Evolutionary conservation across 106 monocot genomes (phyloP), one percentile per base, ranked within the genome.

Genomic region (Platanthera zijinensis): DNA sequence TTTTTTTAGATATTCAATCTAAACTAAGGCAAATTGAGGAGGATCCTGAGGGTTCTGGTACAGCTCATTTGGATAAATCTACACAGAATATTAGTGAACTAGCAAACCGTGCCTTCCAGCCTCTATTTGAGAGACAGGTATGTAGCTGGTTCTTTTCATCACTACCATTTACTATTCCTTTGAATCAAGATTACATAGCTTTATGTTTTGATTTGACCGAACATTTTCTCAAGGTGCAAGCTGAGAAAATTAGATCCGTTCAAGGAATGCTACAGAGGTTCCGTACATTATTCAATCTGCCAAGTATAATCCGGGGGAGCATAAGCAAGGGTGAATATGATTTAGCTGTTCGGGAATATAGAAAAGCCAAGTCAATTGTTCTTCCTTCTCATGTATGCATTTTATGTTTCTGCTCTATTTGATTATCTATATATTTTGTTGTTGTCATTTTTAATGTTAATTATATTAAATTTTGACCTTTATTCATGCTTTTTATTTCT

Each of bases 211-310:
- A 63, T 50, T 49, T 59, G 8, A 48, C 66, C 21, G 25, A 28
- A 70, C 30, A 66, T 10, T 51, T 48, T 76, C 48, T 75, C 61
- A 78, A 99, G 99, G 92, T 83, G 21, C 99, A 99, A 94, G 92
- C 99, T 79, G 99, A 99, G 79, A 99, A 99, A 78, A 99, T 99
- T 54, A 94, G 99, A 85, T 99, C 99, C 53, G 99, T 99, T 46
- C 99, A 99, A 90, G 99, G 99, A 79, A 99, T 94, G 99, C 89
- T 99, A 84, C 99, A 99, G 78, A 88, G 99, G 59, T 99, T 99
- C 68, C 86, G 99, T 46, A 99, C 94, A 50, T 74, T 99, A 25
- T 99, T 99, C 74, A 99, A 99, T 85, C 82, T 99, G 75, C 99
- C 99, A 56, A 99, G 99, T 77, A 63, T 88, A 75, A 99, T 99